A percentile compares a stretch with the other conserved stretches of the same genome.
Conservation (phyloP, 108 stramenopile species). For the Pseudonitzschia multiseries region DNA sequence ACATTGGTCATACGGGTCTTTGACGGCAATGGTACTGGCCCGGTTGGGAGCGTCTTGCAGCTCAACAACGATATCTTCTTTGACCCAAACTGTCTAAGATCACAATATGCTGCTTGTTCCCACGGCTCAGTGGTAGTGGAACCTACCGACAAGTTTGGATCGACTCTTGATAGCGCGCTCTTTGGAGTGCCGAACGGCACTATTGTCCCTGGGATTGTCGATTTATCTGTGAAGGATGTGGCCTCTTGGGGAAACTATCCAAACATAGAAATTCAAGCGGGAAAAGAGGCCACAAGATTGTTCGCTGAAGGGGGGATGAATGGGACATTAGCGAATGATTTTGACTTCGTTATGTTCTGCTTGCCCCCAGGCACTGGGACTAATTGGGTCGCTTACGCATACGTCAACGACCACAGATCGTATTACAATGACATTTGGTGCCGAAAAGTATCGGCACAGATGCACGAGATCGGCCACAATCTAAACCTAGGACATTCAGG, state of each 20-base stretch:
- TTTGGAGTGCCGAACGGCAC: conserved; percentile 14
- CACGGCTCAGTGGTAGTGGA: neutral
- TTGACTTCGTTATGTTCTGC: conserved; percentile 63
- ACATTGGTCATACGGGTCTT: conserved; percentile 3
- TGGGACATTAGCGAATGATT: neutral
- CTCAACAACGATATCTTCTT: conserved; percentile 2
- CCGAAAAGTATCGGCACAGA: conserved; percentile 26
- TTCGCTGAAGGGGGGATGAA: neutral
- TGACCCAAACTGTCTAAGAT: neutral
- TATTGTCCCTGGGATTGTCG: neutral
- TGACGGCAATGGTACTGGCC: neutral
- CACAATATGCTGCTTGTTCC: conserved; percentile 13
- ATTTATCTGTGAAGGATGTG: neutral
- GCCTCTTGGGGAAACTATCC: neutral
- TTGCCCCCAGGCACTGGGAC: conserved; percentile 38
- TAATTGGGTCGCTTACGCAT: conserved; percentile 47
- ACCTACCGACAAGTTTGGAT: neutral
- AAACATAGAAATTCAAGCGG: neutral
- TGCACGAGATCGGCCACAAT: conserved; percentile 5
- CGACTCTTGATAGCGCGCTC: conserved; percentile 42
- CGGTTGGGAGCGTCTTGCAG: neutral
- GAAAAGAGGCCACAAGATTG: neutral
- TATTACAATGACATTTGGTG: conserved; percentile 62
- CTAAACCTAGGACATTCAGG: neutral
- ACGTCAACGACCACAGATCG: conserved; percentile 34